phyloP scores from a whole-genome alignment of 208 protist species.

The Leishmania major region DNA sequence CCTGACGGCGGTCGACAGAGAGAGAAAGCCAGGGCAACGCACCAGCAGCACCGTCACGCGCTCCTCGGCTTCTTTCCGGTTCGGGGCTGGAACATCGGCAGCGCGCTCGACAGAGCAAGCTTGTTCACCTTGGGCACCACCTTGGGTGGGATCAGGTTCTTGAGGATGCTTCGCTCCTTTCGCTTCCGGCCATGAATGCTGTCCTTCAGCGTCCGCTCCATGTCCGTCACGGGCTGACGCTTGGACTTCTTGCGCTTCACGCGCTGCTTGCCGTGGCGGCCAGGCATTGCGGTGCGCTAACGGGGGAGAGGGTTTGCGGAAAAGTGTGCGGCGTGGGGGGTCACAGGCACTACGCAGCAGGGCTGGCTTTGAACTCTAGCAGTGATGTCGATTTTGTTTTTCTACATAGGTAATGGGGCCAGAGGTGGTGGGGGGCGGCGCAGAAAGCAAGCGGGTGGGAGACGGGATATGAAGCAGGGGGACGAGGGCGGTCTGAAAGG shows the following conservation, averaged over 20 bases:
- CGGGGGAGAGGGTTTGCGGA: background rate
- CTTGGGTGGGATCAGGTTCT: conserved; percentile 74
- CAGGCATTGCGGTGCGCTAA: conserved; percentile 66
- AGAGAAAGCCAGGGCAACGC: background rate
- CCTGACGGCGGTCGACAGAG: background rate
- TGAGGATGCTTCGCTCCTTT: conserved; percentile 83
- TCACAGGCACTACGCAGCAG: background rate
- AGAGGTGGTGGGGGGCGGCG: background rate
- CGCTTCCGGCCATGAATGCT: conserved; percentile 87
- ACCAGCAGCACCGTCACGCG: background rate
- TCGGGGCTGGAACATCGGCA: conserved; percentile 83
- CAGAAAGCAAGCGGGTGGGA: background rate
- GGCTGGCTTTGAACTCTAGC: background rate
- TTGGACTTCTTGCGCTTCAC: conserved; percentile 91
- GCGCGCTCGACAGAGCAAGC: conserved; percentile 43
- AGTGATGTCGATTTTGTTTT: background rate
- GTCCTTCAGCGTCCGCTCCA: conserved; percentile 88
- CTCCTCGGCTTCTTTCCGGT: conserved; percentile 7
- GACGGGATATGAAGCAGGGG: background rate
- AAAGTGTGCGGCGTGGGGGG: background rate
- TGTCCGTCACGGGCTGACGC: conserved; percentile 71
- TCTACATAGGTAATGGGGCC: background rate
- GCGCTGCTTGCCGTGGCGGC: conserved; percentile 87
- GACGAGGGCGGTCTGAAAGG: too few species aligned
- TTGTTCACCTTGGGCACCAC: conserved; percentile 67